Conservation (phyloP, 768 basidiomycete genomes). For the Leccinum ochraceum region DNA sequence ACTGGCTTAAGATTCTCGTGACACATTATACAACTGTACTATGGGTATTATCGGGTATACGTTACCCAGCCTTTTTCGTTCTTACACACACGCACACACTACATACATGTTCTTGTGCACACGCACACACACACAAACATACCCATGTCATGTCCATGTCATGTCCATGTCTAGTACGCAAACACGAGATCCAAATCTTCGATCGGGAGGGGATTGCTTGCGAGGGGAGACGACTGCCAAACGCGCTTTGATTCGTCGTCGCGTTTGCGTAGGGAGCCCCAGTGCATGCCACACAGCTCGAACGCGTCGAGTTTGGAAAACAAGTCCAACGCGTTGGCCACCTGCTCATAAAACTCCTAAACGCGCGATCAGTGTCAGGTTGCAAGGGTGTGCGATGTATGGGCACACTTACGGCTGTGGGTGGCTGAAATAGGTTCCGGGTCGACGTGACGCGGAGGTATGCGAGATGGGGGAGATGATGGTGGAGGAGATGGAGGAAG, state of each 20-base stretch:
- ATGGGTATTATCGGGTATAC: slow-evolving; percentile 18
- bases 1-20: slow-evolving; percentile 30
- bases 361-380: slow-evolving; percentile 7
- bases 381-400: background rate
- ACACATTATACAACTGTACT: slow-evolving; percentile 19
- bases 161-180: background rate
- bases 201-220: slow-evolving; percentile 28
- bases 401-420: slow-evolving; percentile 43
- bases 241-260: slow-evolving; percentile 43
- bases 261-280: slow-evolving; percentile 57
- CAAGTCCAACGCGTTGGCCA: slow-evolving; percentile 55
- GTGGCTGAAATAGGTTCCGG: slow-evolving; percentile 49
- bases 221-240: slow-evolving; percentile 56
- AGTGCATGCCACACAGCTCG: slow-evolving; percentile 76
- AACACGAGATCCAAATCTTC: slow-evolving; percentile 36
- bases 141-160: background rate
- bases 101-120: background rate
- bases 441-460: slow-evolving; percentile 68
- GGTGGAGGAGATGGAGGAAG: slow-evolving; percentile 57
- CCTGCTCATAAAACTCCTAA: slow-evolving; percentile 64
- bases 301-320: slow-evolving; percentile 65
- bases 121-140: background rate
- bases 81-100: background rate
- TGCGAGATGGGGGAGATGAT: slow-evolving; percentile 57
- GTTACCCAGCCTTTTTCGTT: background rate